Percentiles rank a stretch among this genome's conserved stretches.
These are phyloP conservation scores for Taxillus chinensis DNA, from an alignment of 164 flowering plant genomes.

Conservation along the genomic window DNA sequence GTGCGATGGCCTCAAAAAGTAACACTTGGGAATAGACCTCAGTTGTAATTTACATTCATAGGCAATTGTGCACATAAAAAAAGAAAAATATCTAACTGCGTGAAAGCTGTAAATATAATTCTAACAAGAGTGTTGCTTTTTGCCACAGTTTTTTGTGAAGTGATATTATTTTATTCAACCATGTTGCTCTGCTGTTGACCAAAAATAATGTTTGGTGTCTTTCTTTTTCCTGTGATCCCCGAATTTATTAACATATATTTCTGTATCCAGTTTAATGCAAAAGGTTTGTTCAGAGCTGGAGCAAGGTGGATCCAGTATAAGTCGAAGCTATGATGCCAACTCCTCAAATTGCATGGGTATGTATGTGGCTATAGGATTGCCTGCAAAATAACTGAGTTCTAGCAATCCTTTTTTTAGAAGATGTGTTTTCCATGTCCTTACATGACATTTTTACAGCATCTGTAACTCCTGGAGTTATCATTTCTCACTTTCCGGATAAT, in stretches of 20 bases:
- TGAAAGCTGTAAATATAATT: too few relatives aligned
- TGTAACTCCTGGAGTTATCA: slow-evolving; percentile 21
- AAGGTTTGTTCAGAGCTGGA: slow-evolving; percentile 32
- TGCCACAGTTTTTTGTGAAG: neutral
- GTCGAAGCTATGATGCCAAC: slow-evolving; percentile 27
- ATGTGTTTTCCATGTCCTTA: slow-evolving; percentile 5
- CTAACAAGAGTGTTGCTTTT: too few relatives aligned
- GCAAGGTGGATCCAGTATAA: slow-evolving; percentile 28
- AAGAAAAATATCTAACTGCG: too few relatives aligned
- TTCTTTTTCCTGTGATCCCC: neutral
- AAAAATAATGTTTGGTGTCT: neutral
- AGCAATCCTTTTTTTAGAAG: neutral
- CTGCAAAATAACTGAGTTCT: neutral
- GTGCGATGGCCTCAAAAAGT: too few relatives aligned
- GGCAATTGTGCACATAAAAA: too few relatives aligned
- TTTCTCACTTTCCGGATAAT: slow-evolving; percentile 34
- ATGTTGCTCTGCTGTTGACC: neutral
- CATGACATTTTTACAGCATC: slow-evolving; percentile 23
- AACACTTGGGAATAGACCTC: too few relatives aligned
- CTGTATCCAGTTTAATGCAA: slow-evolving; percentile 33
- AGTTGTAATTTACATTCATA: too few relatives aligned
- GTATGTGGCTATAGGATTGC: slow-evolving; percentile 1
- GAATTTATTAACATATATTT: neutral
- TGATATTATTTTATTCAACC: neutral
- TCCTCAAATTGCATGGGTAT: slow-evolving; percentile 26